Conservation (phyloP, 2,329 filamentous ascomycete species). For the Sporothrix brasiliensis region DNA sequence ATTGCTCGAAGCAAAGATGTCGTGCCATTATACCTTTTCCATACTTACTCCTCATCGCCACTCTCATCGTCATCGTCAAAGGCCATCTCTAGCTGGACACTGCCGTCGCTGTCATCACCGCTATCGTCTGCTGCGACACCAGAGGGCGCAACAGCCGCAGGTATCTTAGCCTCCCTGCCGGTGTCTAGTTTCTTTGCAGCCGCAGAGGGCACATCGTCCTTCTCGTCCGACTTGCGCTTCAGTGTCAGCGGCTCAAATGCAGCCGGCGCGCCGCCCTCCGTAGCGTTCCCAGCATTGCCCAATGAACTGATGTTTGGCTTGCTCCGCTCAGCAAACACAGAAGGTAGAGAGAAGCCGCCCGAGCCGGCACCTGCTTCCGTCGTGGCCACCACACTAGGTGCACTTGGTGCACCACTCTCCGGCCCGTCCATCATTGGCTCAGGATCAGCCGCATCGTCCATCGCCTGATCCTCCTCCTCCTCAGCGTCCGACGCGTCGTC, state of each 20-base stretch:
- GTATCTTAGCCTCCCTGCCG: constrained; percentile 30
- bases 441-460: constrained; percentile 44
- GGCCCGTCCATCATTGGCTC: constrained; percentile 42
- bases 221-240: constrained; percentile 51
- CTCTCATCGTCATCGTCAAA: constrained; percentile 56
- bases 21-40: too few species aligned
- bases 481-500: constrained; percentile 50
- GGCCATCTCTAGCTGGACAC: constrained; percentile 63
- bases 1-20: neutral
- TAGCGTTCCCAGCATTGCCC: constrained; percentile 37
- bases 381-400: neutral
- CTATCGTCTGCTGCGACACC: constrained; percentile 42
- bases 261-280: neutral
- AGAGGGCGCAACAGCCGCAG: constrained; percentile 37
- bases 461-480: constrained; percentile 47
- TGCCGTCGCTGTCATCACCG: constrained; percentile 54
- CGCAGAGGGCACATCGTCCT: constrained; percentile 42
- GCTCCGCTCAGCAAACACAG: constrained; percentile 30
- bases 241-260: constrained; percentile 39
- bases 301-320: constrained; percentile 35
- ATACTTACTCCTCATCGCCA: constrained; percentile 22
- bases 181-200: constrained; percentile 37
- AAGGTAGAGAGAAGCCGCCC: constrained; percentile 29
- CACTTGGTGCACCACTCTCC: neutral
- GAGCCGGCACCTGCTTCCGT: neutral